Conservation (phyloP, 2,329 filamentous ascomycete species). For the Gaeumannomyces sp. region DNA sequence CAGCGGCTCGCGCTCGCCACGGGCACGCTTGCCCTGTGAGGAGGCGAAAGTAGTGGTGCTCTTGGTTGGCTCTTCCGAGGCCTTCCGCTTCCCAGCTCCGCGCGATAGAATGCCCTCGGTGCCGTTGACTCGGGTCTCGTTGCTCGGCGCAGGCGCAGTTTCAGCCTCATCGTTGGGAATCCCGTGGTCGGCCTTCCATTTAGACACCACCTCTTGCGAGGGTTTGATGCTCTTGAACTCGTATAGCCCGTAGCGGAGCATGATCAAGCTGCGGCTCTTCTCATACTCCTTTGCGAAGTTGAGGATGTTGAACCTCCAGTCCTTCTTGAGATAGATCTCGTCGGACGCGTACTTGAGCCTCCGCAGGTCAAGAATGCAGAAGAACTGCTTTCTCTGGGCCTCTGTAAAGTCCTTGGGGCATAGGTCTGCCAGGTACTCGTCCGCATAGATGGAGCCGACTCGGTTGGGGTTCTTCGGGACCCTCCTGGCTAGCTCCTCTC, state of each 20-base stretch:
- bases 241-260: constrained; percentile 55
- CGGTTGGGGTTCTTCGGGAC: constrained; percentile 46
- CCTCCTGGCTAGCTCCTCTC: constrained; percentile 46
- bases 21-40: constrained; percentile 42
- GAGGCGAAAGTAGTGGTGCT: constrained; percentile 30
- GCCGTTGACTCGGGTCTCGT: constrained; percentile 19
- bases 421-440: constrained; percentile 51
- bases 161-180: constrained; percentile 43
- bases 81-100: constrained; percentile 46
- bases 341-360: constrained; percentile 56
- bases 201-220: constrained; percentile 49
- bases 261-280: constrained; percentile 55
- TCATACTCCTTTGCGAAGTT: constrained; percentile 61
- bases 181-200: constrained; percentile 52
- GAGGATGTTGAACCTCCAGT: constrained; percentile 56
- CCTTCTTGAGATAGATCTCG: constrained; percentile 54
- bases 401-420: constrained; percentile 53
- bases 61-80: constrained; percentile 39
- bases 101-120: constrained; percentile 25
- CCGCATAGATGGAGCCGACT: constrained; percentile 51
- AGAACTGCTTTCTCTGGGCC: constrained; percentile 54
- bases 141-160: constrained; percentile 20
- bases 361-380: constrained; percentile 56
- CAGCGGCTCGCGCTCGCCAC: constrained; percentile 35
- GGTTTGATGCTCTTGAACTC: constrained; percentile 58